These are phyloP conservation scores for Stagonosporopsis vannaccii DNA, from an alignment of 2,329 filamentous ascomycete species.

Conservation along the genomic window DNA sequence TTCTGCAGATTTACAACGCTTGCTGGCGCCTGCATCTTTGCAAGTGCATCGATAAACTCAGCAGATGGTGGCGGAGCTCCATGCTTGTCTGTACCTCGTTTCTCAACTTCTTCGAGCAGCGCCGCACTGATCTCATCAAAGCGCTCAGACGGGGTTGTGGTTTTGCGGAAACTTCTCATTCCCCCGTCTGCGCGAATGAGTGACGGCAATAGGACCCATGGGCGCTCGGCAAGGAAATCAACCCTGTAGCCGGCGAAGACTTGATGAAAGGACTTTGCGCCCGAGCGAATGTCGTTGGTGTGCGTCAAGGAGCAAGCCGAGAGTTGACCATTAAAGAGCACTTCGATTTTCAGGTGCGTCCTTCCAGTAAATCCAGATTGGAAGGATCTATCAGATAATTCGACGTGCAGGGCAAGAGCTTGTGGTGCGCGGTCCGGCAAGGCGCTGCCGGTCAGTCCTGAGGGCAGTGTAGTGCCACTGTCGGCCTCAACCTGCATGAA, in stretches of 20 bases:
- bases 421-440: constrained; percentile 6
- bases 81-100: constrained; percentile 42
- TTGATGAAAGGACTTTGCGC: constrained; percentile 28
- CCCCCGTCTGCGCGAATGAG: constrained; percentile 32
- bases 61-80: constrained; percentile 47
- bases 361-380: constrained; percentile 28
- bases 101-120: constrained; percentile 44
- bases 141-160: constrained; percentile 29
- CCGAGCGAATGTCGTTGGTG: constrained; percentile 27
- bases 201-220: constrained; percentile 52
- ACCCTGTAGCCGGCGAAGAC: constrained; percentile 52
- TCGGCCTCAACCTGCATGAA: constrained; percentile 43
- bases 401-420: constrained; percentile 42
- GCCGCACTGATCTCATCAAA: constrained; percentile 46
- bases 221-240: constrained; percentile 52
- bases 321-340: constrained; percentile 57
- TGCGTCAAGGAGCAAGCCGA: constrained; percentile 42
- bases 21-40: constrained; percentile 48
- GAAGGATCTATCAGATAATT: constrained; percentile 43
- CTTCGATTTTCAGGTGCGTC: constrained; percentile 56
- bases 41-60: constrained; percentile 50
- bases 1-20: constrained; percentile 42
- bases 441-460: neutral
- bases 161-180: constrained; percentile 10
- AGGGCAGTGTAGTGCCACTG: neutral